A percentile compares a stretch with the other conserved stretches of the same genome.
Conservation (phyloP, 2,329 filamentous ascomycete genomes). For the Penicillium brevicompactum region DNA sequence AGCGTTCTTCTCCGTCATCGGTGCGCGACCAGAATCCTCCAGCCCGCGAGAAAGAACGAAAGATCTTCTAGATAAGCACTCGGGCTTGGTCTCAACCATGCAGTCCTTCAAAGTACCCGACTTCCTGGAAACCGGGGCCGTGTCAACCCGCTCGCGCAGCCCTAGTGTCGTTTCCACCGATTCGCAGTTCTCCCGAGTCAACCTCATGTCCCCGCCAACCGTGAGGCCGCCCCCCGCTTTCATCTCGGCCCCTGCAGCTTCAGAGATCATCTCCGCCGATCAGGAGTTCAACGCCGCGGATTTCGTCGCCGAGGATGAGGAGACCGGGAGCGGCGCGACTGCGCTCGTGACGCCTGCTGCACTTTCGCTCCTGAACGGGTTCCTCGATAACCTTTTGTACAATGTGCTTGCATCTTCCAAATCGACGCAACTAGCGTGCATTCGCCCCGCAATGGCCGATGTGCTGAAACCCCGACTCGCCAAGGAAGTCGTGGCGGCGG, state of each 20-base stretch:
- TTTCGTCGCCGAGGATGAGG: constrained; percentile 69
- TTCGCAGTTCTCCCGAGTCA: constrained; percentile 32
- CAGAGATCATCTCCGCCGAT: constrained; percentile 87
- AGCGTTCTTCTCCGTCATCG: constrained; percentile 16
- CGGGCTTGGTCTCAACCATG: constrained; percentile 26
- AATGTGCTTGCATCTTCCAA: constrained; percentile 80
- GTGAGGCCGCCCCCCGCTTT: constrained; percentile 81
- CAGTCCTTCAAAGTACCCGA: constrained; percentile 34
- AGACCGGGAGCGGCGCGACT: constrained; percentile 66
- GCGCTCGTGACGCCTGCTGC: constrained; percentile 73
- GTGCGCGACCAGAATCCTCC: constrained; percentile 2
- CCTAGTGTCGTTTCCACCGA: constrained; percentile 44
- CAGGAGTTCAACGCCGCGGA: constrained; percentile 73
- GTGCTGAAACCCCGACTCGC: constrained; percentile 88
- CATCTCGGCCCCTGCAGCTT: constrained; percentile 83
- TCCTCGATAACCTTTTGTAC: constrained; percentile 90
- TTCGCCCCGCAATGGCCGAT: constrained; percentile 81
- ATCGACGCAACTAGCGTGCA: constrained; percentile 72
- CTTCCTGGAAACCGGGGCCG: constrained; percentile 30
- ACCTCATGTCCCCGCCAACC: constrained; percentile 65
- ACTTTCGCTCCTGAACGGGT: constrained; percentile 80
- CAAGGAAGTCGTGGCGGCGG: constrained; percentile 77
- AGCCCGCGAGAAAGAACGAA: neutral
- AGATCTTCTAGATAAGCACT: constrained; percentile 5
- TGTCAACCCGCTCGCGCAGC: constrained; percentile 40